Evolutionary conservation across 345 rosid species (phyloP), one percentile per base, ranked within the genome.

Genomic region (Citrus trifoliata): DNA sequence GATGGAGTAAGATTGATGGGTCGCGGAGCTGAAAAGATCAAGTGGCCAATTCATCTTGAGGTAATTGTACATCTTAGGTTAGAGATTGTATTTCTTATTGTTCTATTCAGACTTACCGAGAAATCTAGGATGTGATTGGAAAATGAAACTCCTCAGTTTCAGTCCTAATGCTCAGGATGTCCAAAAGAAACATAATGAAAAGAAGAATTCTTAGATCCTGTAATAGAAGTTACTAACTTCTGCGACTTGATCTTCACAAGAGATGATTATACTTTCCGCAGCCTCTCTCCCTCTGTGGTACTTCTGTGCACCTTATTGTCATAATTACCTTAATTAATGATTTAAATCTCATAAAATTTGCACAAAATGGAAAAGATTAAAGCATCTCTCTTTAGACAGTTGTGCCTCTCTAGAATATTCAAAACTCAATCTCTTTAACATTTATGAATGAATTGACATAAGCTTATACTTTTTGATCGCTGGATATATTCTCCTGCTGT

Each of bases 11-110:
- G 99, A 85, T 82, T 96, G 86, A 53, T 53, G 58, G 58, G 58
- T 18, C 58, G 99, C 62, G 99, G 98, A 58, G 83, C 88, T 61
- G 98, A 94, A 73, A 87, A 93, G 72, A 94, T 96, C 83, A 83
- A 91, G 70, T 96, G 99, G 99, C 98, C 98, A 65, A 91, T 96
- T 80, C 95, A 94, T 87, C 88, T 94, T 19, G 98, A 96, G 98
- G 98, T 93, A 89, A 81, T 33, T 77, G 14, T 76, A 21, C 42
- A 40, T 42, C 71, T 21, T 30, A 22, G 37, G n/a, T 28, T 48
- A 19, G 48, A 46, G 24, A n/a, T 13, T 51, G 13, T 32, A 6
- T 48, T 51, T 64, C 28, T 33, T 60, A 55, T n/a, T 3, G 19
- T 60, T 60, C 32, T 56, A 55, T 33, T 56, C 13, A 2, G 24